Conservation (phyloP, 73 alveolate species). For the Vitrella brassicaformis region DNA sequence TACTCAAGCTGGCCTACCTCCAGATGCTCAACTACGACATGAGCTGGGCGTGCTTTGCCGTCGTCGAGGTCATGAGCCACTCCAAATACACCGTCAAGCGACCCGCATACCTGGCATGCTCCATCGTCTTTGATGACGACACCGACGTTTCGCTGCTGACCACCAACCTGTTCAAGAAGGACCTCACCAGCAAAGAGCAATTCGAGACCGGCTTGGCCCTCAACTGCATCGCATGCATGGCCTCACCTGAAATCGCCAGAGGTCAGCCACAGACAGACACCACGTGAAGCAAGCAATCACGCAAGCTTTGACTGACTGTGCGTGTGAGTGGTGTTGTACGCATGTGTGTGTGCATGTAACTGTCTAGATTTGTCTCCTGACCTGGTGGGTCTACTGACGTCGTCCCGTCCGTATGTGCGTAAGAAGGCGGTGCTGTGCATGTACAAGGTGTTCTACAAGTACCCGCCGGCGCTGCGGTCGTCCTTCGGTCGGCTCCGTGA, state of each 20-base stretch:
- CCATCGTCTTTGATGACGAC: slow-evolving; percentile 15
- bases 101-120: slow-evolving; percentile 28
- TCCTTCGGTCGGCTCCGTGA: slow-evolving; percentile 21
- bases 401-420: slow-evolving; percentile 18
- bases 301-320: too few relatives aligned
- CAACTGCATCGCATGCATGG: slow-evolving; percentile 24
- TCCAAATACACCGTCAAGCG: slow-evolving; percentile 16
- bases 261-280: background rate
- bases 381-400: slow-evolving; percentile 4
- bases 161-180: slow-evolving; percentile 41
- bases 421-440: slow-evolving; percentile 28
- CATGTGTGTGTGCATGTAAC: background rate
- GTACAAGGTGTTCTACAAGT: slow-evolving; percentile 12
- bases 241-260: slow-evolving; percentile 9
- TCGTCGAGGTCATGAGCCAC: slow-evolving; percentile 34
- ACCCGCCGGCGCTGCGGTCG: slow-evolving; percentile 22
- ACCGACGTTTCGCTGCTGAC: slow-evolving; percentile 33
- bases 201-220: slow-evolving; percentile 21
- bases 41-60: slow-evolving; percentile 33
- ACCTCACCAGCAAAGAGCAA: slow-evolving; percentile 9
- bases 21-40: slow-evolving; percentile 36
- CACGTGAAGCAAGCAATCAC: background rate
- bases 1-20: slow-evolving; percentile 20
- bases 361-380: background rate
- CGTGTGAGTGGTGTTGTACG: background rate